Evolutionary conservation across 1,284 basidiomycete genomes (phyloP).

Genomic region (Sphaerobolus stellatus): DNA sequence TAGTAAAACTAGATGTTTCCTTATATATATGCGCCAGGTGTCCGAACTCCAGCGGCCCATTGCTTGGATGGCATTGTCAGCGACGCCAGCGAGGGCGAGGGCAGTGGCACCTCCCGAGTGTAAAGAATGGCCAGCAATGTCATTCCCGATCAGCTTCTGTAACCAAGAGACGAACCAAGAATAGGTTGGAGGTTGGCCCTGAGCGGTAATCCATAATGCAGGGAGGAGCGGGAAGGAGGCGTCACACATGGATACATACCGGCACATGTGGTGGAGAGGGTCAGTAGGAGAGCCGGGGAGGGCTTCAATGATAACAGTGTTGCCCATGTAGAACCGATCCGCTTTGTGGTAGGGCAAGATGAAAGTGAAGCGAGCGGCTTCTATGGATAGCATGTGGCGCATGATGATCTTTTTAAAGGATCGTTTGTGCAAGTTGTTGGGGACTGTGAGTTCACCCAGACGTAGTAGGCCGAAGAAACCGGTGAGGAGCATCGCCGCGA

Average conservation of each 20-base stretch:
- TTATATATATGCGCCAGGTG: slow-evolving; percentile 21
- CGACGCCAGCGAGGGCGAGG: slow-evolving; percentile 17
- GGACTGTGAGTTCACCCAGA: slow-evolving; percentile 15
- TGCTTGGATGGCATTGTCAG: slow-evolving; percentile 19
- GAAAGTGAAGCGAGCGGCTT: slow-evolving; percentile 8
- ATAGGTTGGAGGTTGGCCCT: slow-evolving; percentile 25
- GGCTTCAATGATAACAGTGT: slow-evolving; percentile 16
- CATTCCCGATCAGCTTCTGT: slow-evolving; percentile 8
- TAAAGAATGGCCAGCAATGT: slow-evolving; percentile 22
- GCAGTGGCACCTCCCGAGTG: slow-evolving; percentile 24
- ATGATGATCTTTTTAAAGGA: slow-evolving; percentile 11
- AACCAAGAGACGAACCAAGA: slow-evolving; percentile 24
- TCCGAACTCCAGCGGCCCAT: slow-evolving; percentile 23
- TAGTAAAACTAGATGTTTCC: slow-evolving; percentile 16
- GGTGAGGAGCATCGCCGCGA: slow-evolving; percentile 12
- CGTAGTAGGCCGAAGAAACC: slow-evolving; percentile 13
- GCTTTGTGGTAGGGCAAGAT: slow-evolving; percentile 35
- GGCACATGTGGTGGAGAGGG: neutral
- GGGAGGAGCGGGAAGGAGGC: slow-evolving; percentile 19
- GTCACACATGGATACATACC: slow-evolving; percentile 20
- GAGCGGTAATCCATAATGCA: slow-evolving; percentile 22
- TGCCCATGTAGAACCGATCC: slow-evolving; percentile 34
- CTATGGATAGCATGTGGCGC: slow-evolving; percentile 15
- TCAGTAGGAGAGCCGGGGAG: neutral
- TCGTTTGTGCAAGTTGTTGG: slow-evolving; percentile 1